Evolutionary conservation across 345 rosid species (phyloP).

Genomic region (Eucalyptus fibrosa): DNA sequence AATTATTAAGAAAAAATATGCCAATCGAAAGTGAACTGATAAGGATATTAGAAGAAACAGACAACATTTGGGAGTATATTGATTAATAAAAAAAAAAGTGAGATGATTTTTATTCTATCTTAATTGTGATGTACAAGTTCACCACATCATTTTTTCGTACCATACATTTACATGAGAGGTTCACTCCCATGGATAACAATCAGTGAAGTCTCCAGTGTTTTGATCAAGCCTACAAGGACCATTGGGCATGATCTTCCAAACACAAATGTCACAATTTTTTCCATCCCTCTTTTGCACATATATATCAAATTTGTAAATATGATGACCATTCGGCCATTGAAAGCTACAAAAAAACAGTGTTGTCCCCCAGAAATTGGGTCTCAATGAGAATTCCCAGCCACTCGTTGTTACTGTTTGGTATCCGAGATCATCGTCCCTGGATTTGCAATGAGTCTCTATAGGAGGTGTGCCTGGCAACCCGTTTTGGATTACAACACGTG

Average conservation of each 20-base stretch:
- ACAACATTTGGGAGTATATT: not conserved
- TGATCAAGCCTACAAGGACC: not conserved
- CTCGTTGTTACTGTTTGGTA: not conserved
- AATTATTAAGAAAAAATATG: no score
- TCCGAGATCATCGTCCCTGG: not conserved
- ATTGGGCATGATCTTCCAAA: not conserved
- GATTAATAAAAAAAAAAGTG: fast-evolving
- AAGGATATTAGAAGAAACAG: not conserved
- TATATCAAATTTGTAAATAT: not conserved
- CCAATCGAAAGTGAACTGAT: no score
- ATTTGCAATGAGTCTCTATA: not conserved
- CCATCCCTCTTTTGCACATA: not conserved
- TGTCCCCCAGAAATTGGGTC: not conserved
- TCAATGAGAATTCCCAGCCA: not conserved
- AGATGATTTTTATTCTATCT: not conserved
- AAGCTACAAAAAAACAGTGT: not conserved
- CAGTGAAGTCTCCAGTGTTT: no score
- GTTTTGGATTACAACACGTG: not conserved
- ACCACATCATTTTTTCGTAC: not conserved
- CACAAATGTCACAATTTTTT: not conserved
- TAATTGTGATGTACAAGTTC: not conserved
- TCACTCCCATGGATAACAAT: not conserved
- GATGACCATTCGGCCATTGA: not conserved
- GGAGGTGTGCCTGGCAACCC: not conserved
- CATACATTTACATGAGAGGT: not conserved